Evolutionary conservation across 768 basidiomycete species (phyloP), one percentile per base, ranked within the genome.

Genomic region (Lyophyllum semitale): DNA sequence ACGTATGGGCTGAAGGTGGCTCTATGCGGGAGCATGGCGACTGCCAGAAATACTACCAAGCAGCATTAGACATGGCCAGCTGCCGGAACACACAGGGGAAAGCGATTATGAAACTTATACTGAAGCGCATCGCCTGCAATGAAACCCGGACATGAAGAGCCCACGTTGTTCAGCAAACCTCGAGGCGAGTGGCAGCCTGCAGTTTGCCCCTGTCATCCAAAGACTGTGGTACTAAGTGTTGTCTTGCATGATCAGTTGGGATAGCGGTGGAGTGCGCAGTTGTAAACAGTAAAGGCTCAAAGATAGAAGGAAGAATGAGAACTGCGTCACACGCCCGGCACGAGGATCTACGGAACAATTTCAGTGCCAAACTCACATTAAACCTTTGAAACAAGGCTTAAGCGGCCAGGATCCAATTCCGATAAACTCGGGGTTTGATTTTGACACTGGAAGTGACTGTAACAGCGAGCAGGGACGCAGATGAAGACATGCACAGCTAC

Each of bases 401-500:
- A 5, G 37, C 29, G 29, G n/a, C n/a, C n/a, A n/a, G n/a, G n/a
- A 30, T 30, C 29, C 29, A 30, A 11, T 30, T 6, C 29, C 29
- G 29, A 18, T n/a, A 38, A 38, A 38, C 13, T 37, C 35, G 9
- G 37, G 17, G 37, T 38, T 38, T 15, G n/a, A 9, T n/a, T 38
- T 38, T n/a, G n/a, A 38, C 37, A n/a, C n/a, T 15, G n/a, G 5
- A 18, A 35, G 33, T 35, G 15, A 2, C 4, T n/a, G n/a, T 18
- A n/a, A 38, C 37, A 38, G 4, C 18, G 37, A 38, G 37, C 17
- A 18, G 37, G 17, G n/a, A 38, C 15, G 37, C 37, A 38, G 18
- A 38, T 38, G 37, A 38, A 38, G 37, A 5, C n/a, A 15, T n/a
- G 37, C 42, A 43, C 20, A 40, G 20, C 48, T 61, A 80, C 71